Percentiles rank a stretch among this genome's conserved stretches.
These are phyloP conservation scores for Coniosporium uncinatum DNA, from an alignment of 2,329 filamentous ascomycete species.

Conservation along the genomic window DNA sequence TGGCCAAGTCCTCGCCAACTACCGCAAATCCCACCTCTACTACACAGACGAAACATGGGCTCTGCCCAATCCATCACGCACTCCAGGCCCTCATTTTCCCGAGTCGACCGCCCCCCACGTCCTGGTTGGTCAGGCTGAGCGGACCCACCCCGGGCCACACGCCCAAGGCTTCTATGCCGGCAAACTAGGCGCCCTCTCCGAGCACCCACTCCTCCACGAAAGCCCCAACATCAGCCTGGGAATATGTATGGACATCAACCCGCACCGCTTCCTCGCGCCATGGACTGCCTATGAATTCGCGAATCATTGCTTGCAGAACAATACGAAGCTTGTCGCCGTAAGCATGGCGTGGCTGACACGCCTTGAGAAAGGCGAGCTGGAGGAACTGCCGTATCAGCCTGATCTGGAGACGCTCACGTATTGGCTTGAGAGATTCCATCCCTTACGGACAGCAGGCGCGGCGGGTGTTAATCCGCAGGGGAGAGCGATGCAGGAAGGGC, in stretches of 20 bases:
- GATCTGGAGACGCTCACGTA: constrained; percentile 72
- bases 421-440: constrained; percentile 68
- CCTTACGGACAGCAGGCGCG: constrained; percentile 32
- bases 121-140: no score
- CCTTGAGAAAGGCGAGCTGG: constrained; percentile 39
- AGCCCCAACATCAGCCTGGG: no score
- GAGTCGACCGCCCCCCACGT: no score
- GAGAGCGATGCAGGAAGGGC: no score
- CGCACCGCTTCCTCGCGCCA: constrained; percentile 53
- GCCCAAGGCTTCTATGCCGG: constrained; percentile 34
- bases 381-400: constrained; percentile 44
- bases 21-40: constrained; percentile 60
- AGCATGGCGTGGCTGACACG: constrained; percentile 75
- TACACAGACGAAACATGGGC: constrained; percentile 64
- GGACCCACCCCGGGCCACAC: no score
- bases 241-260: constrained; percentile 57
- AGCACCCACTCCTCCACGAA: not conserved
- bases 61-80: constrained; percentile 34
- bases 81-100: no score
- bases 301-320: constrained; percentile 48
- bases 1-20: constrained; percentile 50
- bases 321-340: constrained; percentile 60
- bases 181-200: constrained; percentile 24
- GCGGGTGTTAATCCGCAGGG: no score
- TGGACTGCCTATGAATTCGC: constrained; percentile 53